Conservation (phyloP, 257 asterid species). For the Solanum sejunctum region DNA sequence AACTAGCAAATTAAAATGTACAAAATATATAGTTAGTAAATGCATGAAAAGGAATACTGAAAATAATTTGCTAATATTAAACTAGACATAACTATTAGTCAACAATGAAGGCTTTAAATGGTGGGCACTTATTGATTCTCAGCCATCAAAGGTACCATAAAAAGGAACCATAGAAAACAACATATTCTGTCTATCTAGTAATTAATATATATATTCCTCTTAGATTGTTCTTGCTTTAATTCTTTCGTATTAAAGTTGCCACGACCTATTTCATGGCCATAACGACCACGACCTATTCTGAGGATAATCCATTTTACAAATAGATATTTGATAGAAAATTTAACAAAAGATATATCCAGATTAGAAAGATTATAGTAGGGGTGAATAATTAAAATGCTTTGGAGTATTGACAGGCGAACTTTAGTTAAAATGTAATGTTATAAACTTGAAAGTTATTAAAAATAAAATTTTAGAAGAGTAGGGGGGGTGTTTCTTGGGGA, state of each 20-base stretch:
- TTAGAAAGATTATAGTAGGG: too few relatives aligned
- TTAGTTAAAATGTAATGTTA: too few relatives aligned
- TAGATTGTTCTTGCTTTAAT: not conserved
- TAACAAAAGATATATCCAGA: too few relatives aligned
- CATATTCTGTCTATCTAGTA: not conserved
- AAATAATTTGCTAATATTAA: not conserved
- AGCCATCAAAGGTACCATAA: not conserved
- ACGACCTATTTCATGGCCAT: not conserved
- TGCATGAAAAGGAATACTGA: not conserved
- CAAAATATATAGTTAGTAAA: not conserved
- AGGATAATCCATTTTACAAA: too few relatives aligned
- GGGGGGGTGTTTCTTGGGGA: too few relatives aligned
- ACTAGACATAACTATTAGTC: not conserved
- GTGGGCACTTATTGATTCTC: not conserved
- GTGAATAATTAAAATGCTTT: too few relatives aligned
- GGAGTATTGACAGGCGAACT: too few relatives aligned
- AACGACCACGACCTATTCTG: too few relatives aligned
- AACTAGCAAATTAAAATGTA: not conserved
- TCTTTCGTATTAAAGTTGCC: not conserved
- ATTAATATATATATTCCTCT: not conserved
- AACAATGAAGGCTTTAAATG: not conserved
- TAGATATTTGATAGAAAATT: too few relatives aligned
- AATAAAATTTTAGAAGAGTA: too few relatives aligned
- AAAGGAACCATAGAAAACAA: not conserved
- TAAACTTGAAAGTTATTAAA: too few relatives aligned